Base-by-base conservation (phyloP, 2,329 filamentous ascomycete genomes). In the Ustulina deusta region DNA sequence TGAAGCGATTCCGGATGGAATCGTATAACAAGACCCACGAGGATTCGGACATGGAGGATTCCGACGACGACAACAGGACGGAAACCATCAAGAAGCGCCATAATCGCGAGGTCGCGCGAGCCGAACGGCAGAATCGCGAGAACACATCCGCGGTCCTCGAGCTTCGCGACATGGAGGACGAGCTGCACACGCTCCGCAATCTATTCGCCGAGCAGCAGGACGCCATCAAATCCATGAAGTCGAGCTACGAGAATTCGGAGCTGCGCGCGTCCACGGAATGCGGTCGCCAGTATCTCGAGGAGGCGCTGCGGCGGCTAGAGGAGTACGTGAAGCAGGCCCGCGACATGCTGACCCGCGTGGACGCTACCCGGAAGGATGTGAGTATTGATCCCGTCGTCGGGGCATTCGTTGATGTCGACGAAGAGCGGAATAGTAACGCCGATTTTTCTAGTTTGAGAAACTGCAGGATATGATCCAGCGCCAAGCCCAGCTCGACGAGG, bases 391-490 rank as follows among this genome's bases (percentile, higher is more conserved):
- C 13, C 22, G 7, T n/a, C n/a, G n/a, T n/a, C n/a, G n/a, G n/a
- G n/a, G n/a, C n/a, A n/a, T n/a, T n/a, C n/a, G n/a, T n/a, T n/a
- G 25, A 22, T 5, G 7, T 17, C 13, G 1, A 40, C 2, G 6
- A 17, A 17, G 15, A 17, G 22, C 6, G 2, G 2, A 25, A 10
- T 25, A n/a, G 9, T 66, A 42, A 69, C 36, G 0, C 3, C 3
- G 6, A 22, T 29, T 1, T 27, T 25, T 40, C 13, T 20, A 85
- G 81, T 90, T 89, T 69, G 87, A 90, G 72, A 89, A 89, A 69
- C 82, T 91, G 5, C 84, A 90, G 13, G 87, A 90, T 75, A 89
- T 91, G 83, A 88, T 89, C 46, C 88, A 90, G 74, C 87, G 89
- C 17, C 88, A 90, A 72, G 88, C 88, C 0, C 89, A 90, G 73